phyloP scores from a whole-genome alignment of 1,284 basidiomycete species.

The Cutaneotrichosporon cavernicola region DNA sequence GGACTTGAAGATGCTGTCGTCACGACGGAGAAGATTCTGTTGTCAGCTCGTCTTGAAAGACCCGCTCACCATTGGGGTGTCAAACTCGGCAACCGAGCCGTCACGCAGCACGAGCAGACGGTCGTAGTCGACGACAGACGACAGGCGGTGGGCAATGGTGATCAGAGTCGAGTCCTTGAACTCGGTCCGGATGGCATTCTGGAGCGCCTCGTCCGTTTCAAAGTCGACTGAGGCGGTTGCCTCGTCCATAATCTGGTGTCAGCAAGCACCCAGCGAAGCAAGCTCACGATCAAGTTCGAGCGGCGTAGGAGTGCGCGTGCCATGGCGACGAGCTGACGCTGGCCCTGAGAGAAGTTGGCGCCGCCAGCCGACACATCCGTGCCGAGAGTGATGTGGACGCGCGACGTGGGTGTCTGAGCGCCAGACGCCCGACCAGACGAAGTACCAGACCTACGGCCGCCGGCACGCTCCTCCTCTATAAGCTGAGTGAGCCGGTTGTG shows the following conservation, averaged over 20 bases:
- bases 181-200: conserved; percentile 74
- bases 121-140: conserved; percentile 71
- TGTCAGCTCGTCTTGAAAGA: conserved; percentile 4
- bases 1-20: conserved; percentile 69
- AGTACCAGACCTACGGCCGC: neutral
- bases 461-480: neutral
- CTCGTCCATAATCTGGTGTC: conserved; percentile 67
- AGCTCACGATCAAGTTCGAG: conserved; percentile 64
- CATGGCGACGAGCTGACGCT: conserved; percentile 73
- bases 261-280: conserved; percentile 8
- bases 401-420: conserved; percentile 9
- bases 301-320: conserved; percentile 68
- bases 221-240: conserved; percentile 79
- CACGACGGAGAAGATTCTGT: conserved; percentile 66
- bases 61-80: conserved; percentile 63
- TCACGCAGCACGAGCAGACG: conserved; percentile 76
- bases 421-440: neutral
- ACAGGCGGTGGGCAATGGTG: conserved; percentile 76
- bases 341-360: conserved; percentile 79
- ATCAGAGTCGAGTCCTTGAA: conserved; percentile 73
- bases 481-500: conserved; percentile 5
- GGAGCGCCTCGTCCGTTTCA: conserved; percentile 66
- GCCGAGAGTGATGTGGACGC: conserved; percentile 62
- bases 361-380: conserved; percentile 75
- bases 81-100: conserved; percentile 74